Evolutionary conservation across 768 basidiomycete species (phyloP).

Genomic region (Boletus pseudo-olivaceus): DNA sequence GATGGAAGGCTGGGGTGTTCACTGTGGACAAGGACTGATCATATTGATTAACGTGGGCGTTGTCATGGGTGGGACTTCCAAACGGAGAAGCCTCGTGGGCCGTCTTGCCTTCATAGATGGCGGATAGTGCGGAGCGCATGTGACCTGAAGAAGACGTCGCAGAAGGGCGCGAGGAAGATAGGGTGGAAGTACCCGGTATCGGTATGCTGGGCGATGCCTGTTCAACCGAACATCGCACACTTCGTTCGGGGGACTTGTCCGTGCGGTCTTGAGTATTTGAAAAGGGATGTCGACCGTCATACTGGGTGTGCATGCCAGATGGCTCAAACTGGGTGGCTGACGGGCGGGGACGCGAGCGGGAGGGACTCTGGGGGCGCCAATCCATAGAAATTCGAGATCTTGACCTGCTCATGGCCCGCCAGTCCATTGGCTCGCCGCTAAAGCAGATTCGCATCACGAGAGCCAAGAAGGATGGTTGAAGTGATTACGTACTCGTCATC

Average conservation of each 20-base stretch:
- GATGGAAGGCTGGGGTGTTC: slow-evolving; percentile 51
- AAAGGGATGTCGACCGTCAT: slow-evolving; percentile 47
- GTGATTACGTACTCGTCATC: slow-evolving; percentile 65
- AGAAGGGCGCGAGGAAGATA: slow-evolving; percentile 46
- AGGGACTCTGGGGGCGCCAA: slow-evolving; percentile 78
- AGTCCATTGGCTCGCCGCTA: slow-evolving; percentile 77
- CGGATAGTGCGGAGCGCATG: slow-evolving; percentile 43
- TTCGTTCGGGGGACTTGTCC: slow-evolving; percentile 29
- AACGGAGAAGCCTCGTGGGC: slow-evolving; percentile 36
- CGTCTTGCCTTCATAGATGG: slow-evolving; percentile 44
- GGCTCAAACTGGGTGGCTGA: slow-evolving; percentile 48
- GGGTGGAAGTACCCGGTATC: slow-evolving; percentile 41
- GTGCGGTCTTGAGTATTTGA: slow-evolving; percentile 29
- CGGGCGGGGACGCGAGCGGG: slow-evolving; percentile 72
- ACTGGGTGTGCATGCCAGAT: slow-evolving; percentile 28
- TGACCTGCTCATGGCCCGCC: slow-evolving; percentile 88
- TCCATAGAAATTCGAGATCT: slow-evolving; percentile 90
- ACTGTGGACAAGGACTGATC: slow-evolving; percentile 39
- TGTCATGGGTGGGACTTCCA: slow-evolving; percentile 33
- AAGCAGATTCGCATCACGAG: slow-evolving; percentile 24
- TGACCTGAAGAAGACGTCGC: slow-evolving; percentile 39
- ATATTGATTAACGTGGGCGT: slow-evolving; percentile 32
- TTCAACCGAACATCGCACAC: slow-evolving; percentile 20
- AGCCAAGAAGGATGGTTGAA: slow-evolving; percentile 19
- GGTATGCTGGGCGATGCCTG: slow-evolving; percentile 31